These are phyloP conservation scores for Alternaria sp. DNA, from an alignment of 2,329 filamentous ascomycete species.

Conservation along the genomic window DNA sequence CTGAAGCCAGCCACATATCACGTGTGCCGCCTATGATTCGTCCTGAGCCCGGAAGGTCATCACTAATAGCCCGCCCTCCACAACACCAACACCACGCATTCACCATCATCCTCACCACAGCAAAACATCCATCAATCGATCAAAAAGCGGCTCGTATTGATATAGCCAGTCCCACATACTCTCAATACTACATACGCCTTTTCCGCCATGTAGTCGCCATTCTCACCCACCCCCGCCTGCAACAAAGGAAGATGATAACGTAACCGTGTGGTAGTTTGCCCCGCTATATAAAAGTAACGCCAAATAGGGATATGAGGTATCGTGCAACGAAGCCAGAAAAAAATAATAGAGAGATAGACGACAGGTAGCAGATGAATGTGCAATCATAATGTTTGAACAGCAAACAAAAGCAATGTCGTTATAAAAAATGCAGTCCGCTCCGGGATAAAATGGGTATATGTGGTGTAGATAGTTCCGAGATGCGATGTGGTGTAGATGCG, in stretches of 20 bases:
- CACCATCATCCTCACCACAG: not conserved
- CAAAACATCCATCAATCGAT: not conserved
- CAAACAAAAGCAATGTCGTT: slow-evolving; percentile 1
- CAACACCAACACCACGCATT: not conserved
- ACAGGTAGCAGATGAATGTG: not conserved
- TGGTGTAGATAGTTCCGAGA: not conserved
- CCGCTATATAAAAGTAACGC: not conserved
- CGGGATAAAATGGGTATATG: slow-evolving; percentile 8
- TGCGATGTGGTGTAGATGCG: not conserved
- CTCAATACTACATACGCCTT: not conserved
- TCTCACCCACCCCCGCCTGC: not conserved
- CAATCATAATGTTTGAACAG: not conserved
- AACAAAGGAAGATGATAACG: not conserved
- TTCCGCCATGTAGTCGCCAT: not conserved
- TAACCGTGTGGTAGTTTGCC: not conserved
- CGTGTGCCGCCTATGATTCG: not conserved
- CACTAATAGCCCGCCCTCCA: not conserved
- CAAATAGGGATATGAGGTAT: not conserved
- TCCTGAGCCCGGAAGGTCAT: not conserved
- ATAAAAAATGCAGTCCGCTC: slow-evolving; percentile 1
- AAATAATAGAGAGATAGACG: not conserved
- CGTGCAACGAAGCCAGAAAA: slow-evolving; percentile 2
- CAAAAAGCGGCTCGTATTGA: not conserved
- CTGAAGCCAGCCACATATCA: not conserved
- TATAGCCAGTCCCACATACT: not conserved